Conservation (phyloP, 1,284 basidiomycete species). For the Trichosporon sp. region DNA sequence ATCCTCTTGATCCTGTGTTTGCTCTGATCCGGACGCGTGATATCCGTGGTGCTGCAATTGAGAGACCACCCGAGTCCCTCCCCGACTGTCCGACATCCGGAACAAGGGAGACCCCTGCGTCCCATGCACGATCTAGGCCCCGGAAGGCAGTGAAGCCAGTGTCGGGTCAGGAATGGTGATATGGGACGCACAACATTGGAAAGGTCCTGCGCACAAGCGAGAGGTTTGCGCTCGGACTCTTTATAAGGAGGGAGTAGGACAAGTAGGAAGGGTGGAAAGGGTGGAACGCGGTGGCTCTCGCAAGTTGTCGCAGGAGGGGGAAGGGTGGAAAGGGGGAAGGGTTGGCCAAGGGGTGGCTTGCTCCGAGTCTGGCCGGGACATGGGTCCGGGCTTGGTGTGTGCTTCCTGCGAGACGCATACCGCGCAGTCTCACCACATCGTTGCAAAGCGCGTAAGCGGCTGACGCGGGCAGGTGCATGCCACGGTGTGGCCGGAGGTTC, state of each 20-base stretch:
- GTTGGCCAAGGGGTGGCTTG: not conserved
- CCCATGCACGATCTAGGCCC: not conserved
- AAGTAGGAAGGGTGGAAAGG: not conserved
- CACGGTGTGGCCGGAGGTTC: slow-evolving; percentile 70
- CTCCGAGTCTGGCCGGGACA: slow-evolving; percentile 11
- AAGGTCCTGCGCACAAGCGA: not conserved
- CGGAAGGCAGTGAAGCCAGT: not conserved
- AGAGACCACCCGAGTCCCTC: not conserved
- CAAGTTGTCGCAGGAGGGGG: not conserved
- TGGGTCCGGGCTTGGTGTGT: not conserved
- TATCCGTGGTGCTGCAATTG: not conserved
- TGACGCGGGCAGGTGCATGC: slow-evolving; percentile 61
- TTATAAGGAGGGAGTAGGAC: not conserved
- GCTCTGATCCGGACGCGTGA: not conserved
- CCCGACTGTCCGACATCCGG: not conserved
- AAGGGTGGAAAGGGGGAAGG: not conserved
- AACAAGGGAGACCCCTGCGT: slow-evolving; percentile 1
- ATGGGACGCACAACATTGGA: not conserved
- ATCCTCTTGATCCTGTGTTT: no score
- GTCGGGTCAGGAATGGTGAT: not conserved
- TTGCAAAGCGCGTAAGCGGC: not conserved
- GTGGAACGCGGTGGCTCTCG: not conserved
- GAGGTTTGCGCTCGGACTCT: not conserved
- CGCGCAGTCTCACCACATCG: not conserved
- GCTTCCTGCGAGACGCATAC: not conserved